These are phyloP conservation scores for Raffaelea arxii DNA, from an alignment of 2,329 filamentous ascomycete species.

Conservation along the genomic window DNA sequence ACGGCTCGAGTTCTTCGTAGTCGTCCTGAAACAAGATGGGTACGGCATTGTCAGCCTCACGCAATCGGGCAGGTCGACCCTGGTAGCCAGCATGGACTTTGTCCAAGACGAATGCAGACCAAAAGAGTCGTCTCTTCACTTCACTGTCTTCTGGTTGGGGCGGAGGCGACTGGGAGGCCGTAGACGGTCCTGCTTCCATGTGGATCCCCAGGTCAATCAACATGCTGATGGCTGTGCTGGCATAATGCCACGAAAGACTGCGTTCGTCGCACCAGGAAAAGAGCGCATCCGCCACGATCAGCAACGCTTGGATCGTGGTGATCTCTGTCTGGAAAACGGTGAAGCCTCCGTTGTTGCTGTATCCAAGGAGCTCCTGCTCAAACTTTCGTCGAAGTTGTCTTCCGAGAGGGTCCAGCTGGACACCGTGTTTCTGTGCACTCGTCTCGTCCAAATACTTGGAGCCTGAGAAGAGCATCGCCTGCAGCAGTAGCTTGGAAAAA, in stretches of 20 bases:
- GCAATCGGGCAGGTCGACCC: conserved; percentile 37
- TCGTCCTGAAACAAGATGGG: conserved; percentile 38
- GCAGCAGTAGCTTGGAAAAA: conserved; percentile 32
- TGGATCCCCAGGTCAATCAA: conserved; percentile 13
- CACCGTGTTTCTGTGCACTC: neutral
- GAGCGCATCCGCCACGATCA: conserved; percentile 40
- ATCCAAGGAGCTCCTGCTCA: too few relatives aligned
- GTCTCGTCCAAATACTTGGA: conserved; percentile 24
- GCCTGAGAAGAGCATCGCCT: conserved; percentile 14
- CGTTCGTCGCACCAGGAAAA: conserved; percentile 38
- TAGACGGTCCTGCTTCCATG: too few relatives aligned
- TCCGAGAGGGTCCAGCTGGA: neutral
- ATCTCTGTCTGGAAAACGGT: conserved; percentile 38
- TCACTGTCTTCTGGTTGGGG: conserved; percentile 22
- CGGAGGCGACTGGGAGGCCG: conserved; percentile 5
- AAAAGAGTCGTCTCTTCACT: conserved; percentile 13
- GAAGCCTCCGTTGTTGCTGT: too few relatives aligned
- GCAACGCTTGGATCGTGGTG: conserved; percentile 42
- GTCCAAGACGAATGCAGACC: conserved; percentile 13
- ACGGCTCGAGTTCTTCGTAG: conserved; percentile 43
- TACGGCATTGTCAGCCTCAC: conserved; percentile 34
- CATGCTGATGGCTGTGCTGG: conserved; percentile 18
- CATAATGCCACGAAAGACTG: conserved; percentile 38
- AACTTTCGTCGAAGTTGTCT: neutral
- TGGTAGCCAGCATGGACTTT: conserved; percentile 47